phyloP scores from a whole-genome alignment of 257 asterid species.

The Lavandula angustifolia region DNA sequence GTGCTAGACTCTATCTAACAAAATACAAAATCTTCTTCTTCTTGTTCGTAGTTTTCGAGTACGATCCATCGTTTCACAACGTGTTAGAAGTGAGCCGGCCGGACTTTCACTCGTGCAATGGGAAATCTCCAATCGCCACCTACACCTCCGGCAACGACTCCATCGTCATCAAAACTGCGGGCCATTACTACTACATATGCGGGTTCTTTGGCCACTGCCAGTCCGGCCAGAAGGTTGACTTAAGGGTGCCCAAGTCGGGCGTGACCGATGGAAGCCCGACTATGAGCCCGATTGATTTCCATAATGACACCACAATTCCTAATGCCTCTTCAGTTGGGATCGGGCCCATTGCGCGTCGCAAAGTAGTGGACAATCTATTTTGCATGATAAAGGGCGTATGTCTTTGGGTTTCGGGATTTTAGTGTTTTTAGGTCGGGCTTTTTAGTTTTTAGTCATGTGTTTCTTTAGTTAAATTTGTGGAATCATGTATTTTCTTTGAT shows the following conservation, averaged over 20 bases:
- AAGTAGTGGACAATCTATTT: conserved; percentile 22
- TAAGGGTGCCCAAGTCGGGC: conserved; percentile 42
- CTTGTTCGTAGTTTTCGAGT: conserved; percentile 47
- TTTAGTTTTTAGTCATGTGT: conserved; percentile 8
- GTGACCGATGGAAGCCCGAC: conserved; percentile 8
- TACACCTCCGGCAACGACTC: conserved; percentile 59
- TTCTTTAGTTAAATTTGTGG: not conserved
- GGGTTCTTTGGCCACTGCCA: conserved; percentile 68
- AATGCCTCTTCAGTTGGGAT: conserved; percentile 27
- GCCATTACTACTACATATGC: conserved; percentile 62
- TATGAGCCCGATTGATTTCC: conserved; percentile 34
- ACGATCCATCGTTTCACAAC: conserved; percentile 44
- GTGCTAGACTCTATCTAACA: too few relatives aligned
- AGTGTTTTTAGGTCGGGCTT: conserved; percentile 29
- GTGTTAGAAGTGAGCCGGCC: conserved; percentile 56
- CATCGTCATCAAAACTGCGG: conserved; percentile 38
- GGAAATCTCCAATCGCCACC: conserved; percentile 41
- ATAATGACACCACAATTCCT: conserved; percentile 17
- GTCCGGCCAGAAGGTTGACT: conserved; percentile 64
- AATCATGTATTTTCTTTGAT: not conserved
- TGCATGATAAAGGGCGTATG: not conserved
- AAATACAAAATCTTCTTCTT: not conserved
- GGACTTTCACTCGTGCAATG: conserved; percentile 48
- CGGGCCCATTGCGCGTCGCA: conserved; percentile 38
- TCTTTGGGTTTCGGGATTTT: conserved; percentile 27